Evolutionary conservation across 208 protist genomes (phyloP), one percentile per base, ranked within the genome.

Genomic region (Acanthamoeba castellanii): DNA sequence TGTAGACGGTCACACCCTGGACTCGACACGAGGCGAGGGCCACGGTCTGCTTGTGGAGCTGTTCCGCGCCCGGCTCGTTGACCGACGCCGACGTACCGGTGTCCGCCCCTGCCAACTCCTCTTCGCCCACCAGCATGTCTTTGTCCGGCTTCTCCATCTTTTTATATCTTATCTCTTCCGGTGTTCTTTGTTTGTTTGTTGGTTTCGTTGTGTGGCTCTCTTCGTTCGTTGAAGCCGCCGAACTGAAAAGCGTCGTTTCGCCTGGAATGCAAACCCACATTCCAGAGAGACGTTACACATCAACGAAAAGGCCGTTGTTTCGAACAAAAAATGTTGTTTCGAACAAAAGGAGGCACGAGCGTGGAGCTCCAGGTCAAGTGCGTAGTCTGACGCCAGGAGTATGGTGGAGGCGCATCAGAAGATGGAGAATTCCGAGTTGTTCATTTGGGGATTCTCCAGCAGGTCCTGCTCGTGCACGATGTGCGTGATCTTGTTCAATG

Each of bases 371-470:
- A n/a, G n/a, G n/a, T n/a, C n/a, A n/a, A n/a, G n/a, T n/a, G n/a
- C n/a, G n/a, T 42, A 42, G 37, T 42, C 37, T 42, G 37, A 42
- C 37, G 37, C 3, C 37, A 42, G 37, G 37, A 42, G 37, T 42
- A 42, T 42, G 3, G n/a, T n/a, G 3, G 37, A 14, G 55, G 20
- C 25, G 59, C 22, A 66, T 88, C 81, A 88, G 50, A 88, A 88
- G 30, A 88, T 88, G 42, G 81, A 88, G 52, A 88, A 88, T n/a
- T 88, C 81, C 22, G 81, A 88, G 81, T 88, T 88, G 81, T 88
- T 88, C 13, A 64, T 25, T 25, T 88, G 81, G 25, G 81, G 81
- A 11, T 88, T 88, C 81, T 88, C 81, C 47, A 88, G 50, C 20
- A 88, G 50, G 22, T 88, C 81, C 52, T 88, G 81, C 81, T 88